phyloP scores from a whole-genome alignment of 2,329 filamentous ascomycete species.

The Lizonia empirigonia region DNA sequence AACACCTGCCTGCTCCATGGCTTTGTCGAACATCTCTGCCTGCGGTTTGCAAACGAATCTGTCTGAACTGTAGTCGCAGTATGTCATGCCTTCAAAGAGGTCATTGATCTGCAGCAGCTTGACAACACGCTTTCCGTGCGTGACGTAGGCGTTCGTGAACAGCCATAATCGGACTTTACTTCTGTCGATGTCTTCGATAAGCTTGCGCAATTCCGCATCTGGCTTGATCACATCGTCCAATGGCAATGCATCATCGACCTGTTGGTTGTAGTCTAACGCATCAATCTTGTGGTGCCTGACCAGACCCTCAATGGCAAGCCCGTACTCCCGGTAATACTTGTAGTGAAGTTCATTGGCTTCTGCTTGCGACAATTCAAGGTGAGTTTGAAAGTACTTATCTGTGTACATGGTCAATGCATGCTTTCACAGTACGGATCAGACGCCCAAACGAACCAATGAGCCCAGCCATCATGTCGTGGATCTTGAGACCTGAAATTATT shows the following conservation, averaged over 20 bases:
- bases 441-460: slow-evolving; percentile 67
- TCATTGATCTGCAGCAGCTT: slow-evolving; percentile 81
- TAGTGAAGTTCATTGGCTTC: slow-evolving; percentile 87
- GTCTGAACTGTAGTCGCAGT: slow-evolving; percentile 79
- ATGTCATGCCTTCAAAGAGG: slow-evolving; percentile 92
- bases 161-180: slow-evolving; percentile 89
- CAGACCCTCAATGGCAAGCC: slow-evolving; percentile 94
- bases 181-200: slow-evolving; percentile 83
- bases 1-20: slow-evolving; percentile 82
- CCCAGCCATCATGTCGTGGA: slow-evolving; percentile 86
- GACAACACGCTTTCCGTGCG: slow-evolving; percentile 81
- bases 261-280: slow-evolving; percentile 88
- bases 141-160: slow-evolving; percentile 95
- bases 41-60: slow-evolving; percentile 88
- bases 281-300: slow-evolving; percentile 95
- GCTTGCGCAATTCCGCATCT: slow-evolving; percentile 71
- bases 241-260: slow-evolving; percentile 93
- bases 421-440: not conserved
- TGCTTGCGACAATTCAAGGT: slow-evolving; percentile 73
- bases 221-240: slow-evolving; percentile 84
- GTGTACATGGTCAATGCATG: not conserved
- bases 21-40: slow-evolving; percentile 81
- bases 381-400: slow-evolving; percentile 67
- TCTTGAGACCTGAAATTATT: slow-evolving; percentile 67
- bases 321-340: slow-evolving; percentile 95